Percentiles rank a stretch among this genome's conserved stretches.
These are phyloP conservation scores for Russula sp. DNA, from an alignment of 768 basidiomycete genomes.

Conservation along the genomic window DNA sequence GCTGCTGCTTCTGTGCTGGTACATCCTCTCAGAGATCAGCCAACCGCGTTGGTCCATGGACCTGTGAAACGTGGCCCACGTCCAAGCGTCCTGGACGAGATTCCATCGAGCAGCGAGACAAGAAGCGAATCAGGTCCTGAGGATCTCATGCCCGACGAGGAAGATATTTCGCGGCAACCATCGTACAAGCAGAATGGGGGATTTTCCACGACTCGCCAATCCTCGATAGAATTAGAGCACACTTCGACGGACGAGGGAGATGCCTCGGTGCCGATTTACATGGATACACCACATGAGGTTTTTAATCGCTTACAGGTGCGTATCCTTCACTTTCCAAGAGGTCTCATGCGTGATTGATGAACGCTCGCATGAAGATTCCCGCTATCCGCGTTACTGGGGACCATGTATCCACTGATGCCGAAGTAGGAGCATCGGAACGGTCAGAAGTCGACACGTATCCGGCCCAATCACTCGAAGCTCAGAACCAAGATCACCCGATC, in stretches of 20 bases:
- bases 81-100: conserved; percentile 18
- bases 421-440: background rate
- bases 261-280: conserved; percentile 4
- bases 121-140: conserved; percentile 10
- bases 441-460: background rate
- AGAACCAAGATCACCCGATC: background rate
- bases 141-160: conserved; percentile 16
- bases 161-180: conserved; percentile 9
- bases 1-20: background rate
- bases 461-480: background rate
- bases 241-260: conserved; percentile 8
- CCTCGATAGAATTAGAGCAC: conserved; percentile 6
- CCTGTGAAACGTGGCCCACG: conserved; percentile 9
- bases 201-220: background rate
- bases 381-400: background rate
- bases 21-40: conserved; percentile 1
- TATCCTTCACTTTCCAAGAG: background rate
- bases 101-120: conserved; percentile 17
- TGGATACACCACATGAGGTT: conserved; percentile 12
- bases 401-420: background rate
- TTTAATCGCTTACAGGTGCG: conserved; percentile 4
- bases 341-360: background rate
- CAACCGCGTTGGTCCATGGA: conserved; percentile 12
- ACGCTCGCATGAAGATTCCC: background rate
- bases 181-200: background rate